Evolutionary conservation across 345 rosid species (phyloP), one percentile per base, ranked within the genome.

Genomic region (Syzygium grande): DNA sequence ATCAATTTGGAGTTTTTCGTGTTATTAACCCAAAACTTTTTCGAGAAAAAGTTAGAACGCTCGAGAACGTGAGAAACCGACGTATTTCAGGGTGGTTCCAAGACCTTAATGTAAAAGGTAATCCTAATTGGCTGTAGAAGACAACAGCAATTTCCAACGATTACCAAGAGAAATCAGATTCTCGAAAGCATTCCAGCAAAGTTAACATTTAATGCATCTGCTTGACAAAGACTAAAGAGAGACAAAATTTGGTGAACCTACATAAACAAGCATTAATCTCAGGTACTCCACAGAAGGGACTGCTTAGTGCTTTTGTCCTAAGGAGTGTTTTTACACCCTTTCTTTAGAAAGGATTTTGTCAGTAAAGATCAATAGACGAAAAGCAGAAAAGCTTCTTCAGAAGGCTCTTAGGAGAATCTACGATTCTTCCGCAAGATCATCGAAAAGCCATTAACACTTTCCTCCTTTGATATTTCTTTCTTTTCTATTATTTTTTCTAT

Each of bases 11-110:
- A n/a, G n/a, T n/a, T n/a, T n/a, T n/a, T n/a, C n/a, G n/a, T n/a
- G n/a, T n/a, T n/a, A n/a, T n/a, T n/a, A n/a, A n/a, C n/a, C n/a
- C n/a, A n/a, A n/a, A n/a, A n/a, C n/a, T n/a, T 13, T 1, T 11
- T 59, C 2, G 2, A 59, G 30, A 59, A 11, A 59, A 59, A 1
- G 65, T 59, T 10, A 2, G 15, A n/a, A 3, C 52, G 15, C 15
- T 59, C 1, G 0, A 59, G 65, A 25, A 59, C 0, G 0, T 25
- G 7, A 25, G 3, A 58, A 58, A 25, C 6, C 1, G 2, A 58
- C 0, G 0, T 10, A n/a, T 25, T 58, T 25, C 0, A 0, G 30
- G 30, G 27, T 25, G 30, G 7, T 59, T 59, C 27, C 0, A 4
- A 58, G 46, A 43, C 46, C 46, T 43, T 43, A 5, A 43, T 6